Percentiles rank a stretch among this genome's conserved stretches.
Conservation (phyloP, 306 rosid species). For the Lathyrus tuberosus region DNA sequence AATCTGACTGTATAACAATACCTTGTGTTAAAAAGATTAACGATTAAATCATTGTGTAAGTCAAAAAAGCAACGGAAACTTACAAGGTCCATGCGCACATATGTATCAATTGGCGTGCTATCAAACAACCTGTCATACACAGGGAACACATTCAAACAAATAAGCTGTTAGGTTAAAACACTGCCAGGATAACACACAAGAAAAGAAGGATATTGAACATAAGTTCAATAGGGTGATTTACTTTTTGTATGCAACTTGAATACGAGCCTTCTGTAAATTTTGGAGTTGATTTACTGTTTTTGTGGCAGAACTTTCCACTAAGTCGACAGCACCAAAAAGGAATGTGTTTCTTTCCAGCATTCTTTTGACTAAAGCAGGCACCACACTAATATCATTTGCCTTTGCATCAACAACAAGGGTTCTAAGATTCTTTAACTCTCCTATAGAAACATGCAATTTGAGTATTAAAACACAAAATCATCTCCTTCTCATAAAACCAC, state of each 20-base stretch:
- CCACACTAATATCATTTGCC: conserved; percentile 50
- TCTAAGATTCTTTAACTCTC: conserved; percentile 70
- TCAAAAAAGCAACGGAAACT: conserved; percentile 34
- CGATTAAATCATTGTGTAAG: conserved; percentile 8
- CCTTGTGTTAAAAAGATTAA: neutral
- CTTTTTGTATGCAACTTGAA: conserved; percentile 64
- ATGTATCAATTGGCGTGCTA: conserved; percentile 51
- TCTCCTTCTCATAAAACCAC: conserved; percentile 1
- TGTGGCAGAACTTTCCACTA: conserved; percentile 53
- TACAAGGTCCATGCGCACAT: conserved; percentile 79
- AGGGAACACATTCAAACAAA: conserved; percentile 36
- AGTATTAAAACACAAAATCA: neutral
- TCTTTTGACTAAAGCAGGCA: conserved; percentile 57
- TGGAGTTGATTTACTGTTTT: conserved; percentile 76
- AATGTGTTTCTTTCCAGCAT: conserved; percentile 75
- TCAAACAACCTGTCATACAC: conserved; percentile 61
- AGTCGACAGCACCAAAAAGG: conserved; percentile 77
- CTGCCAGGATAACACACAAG: conserved; percentile 24
- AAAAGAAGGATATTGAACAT: conserved; percentile 21
- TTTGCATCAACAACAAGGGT: conserved; percentile 63
- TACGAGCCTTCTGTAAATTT: conserved; percentile 69
- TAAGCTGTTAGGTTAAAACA: conserved; percentile 17
- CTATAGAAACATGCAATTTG: conserved; percentile 44
- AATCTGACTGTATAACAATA: conserved; percentile 21
- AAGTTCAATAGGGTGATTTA: conserved; percentile 36